Evolutionary conservation across 2,329 filamentous ascomycete species (phyloP).

Genomic region (Talaromyces pinophilus): DNA sequence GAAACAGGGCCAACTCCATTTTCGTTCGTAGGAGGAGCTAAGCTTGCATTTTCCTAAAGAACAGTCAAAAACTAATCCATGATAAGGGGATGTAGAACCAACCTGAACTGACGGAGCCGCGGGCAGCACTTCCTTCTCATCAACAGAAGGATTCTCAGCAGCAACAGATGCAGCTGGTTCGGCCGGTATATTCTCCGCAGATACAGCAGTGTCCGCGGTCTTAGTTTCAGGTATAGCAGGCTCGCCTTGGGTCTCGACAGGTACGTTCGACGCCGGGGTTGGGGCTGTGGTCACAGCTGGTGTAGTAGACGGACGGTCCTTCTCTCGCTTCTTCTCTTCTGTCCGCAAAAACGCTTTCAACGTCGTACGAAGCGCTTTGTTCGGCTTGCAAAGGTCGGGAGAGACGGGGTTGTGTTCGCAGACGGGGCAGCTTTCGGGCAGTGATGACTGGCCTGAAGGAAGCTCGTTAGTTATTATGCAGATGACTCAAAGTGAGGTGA

Average conservation of each 20-base stretch:
- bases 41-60: neutral
- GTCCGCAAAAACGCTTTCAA: slow-evolving; percentile 88
- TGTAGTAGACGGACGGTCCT: slow-evolving; percentile 49
- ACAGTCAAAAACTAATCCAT: neutral
- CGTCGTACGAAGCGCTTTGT: slow-evolving; percentile 89
- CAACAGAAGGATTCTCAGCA: neutral
- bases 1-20: neutral
- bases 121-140: neutral
- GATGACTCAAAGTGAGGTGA: neutral
- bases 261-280: slow-evolving; percentile 14
- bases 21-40: neutral
- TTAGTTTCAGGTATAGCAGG: neutral
- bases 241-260: slow-evolving; percentile 17
- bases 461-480: neutral
- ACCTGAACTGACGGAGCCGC: slow-evolving; percentile 7
- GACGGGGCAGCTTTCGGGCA: slow-evolving; percentile 81
- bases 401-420: slow-evolving; percentile 91
- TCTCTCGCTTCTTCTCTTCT: slow-evolving; percentile 84
- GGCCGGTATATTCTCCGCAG: neutral
- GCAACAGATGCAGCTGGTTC: neutral
- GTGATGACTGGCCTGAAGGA: slow-evolving; percentile 67
- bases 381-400: slow-evolving; percentile 79
- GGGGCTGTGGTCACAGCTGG: slow-evolving; percentile 33
- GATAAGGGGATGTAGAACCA: neutral
- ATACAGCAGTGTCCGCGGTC: neutral